Conservation (phyloP, 306 rosid genomes). For the Boehmeria nivea region DNA sequence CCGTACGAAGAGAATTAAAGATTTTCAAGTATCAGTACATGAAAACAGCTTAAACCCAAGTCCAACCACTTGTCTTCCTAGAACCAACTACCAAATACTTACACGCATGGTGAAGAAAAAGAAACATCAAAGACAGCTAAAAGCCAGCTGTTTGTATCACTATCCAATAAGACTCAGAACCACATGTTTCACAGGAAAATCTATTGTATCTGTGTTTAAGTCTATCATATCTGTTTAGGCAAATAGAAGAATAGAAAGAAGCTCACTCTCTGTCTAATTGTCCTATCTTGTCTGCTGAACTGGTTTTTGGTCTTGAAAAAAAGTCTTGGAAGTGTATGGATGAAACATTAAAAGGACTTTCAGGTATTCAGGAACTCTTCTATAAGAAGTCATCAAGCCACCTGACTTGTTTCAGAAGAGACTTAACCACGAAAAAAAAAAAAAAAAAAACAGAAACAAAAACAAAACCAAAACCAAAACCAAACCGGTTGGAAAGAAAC, state of each 20-base stretch:
- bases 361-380: neutral
- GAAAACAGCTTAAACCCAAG: neutral
- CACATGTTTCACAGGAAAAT: neutral
- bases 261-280: neutral
- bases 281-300: no score
- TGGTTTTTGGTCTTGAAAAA: no score
- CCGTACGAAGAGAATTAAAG: neutral
- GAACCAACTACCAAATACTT: neutral
- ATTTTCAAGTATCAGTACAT: neutral
- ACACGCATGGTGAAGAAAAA: neutral
- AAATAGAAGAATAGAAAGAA: neutral
- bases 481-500: neutral
- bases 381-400: neutral
- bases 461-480: no score
- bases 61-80: neutral
- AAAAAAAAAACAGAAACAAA: no score
- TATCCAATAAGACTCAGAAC: neutral
- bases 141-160: slow-evolving; percentile 1
- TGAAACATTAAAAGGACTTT: neutral
- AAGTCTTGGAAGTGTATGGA: neutral
- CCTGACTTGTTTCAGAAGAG: neutral
- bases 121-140: neutral
- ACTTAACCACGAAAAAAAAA: neutral
- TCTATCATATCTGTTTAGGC: neutral
- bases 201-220: no score